Evolutionary conservation across 139 green algal genomes (phyloP).

Genomic region (Eudorina sp.): DNA sequence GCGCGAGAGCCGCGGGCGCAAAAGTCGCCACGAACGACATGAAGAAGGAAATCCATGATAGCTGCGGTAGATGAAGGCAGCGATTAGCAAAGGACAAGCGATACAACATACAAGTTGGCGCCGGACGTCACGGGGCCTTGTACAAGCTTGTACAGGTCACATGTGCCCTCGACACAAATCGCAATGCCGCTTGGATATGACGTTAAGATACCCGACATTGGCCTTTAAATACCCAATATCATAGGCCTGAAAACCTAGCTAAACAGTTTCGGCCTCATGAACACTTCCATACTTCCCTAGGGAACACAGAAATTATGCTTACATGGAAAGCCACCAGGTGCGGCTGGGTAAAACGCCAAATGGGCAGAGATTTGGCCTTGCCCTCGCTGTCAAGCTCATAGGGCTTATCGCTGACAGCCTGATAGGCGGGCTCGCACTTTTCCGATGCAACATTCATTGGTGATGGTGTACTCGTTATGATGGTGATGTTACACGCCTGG

Average conservation of each 20-base stretch:
- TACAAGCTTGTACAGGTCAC: neutral
- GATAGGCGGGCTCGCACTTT: no score
- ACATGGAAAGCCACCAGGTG: slow-evolving; percentile 57
- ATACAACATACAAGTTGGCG: neutral
- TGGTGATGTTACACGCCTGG: no score
- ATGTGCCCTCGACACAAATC: no score
- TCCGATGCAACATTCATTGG: no score
- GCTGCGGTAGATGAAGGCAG: slow-evolving; percentile 67
- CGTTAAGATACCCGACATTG: no score
- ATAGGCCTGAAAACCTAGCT: no score
- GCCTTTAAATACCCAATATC: no score
- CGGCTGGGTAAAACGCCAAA: slow-evolving; percentile 32
- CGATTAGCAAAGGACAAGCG: neutral
- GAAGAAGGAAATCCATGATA: slow-evolving; percentile 93
- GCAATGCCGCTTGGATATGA: no score
- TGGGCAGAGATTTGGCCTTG: slow-evolving; percentile 29
- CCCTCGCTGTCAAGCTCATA: slow-evolving; percentile 17
- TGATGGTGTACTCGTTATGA: no score
- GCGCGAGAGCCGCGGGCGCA: slow-evolving; percentile 83
- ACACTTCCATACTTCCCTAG: no score
- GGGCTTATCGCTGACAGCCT: no score
- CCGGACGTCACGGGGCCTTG: neutral
- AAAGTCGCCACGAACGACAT: slow-evolving; percentile 95
- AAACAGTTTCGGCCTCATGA: no score
- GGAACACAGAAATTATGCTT: neutral